Evolutionary conservation across 1,284 basidiomycete genomes (phyloP).

Genomic region (Apiotrichum montevideense): DNA sequence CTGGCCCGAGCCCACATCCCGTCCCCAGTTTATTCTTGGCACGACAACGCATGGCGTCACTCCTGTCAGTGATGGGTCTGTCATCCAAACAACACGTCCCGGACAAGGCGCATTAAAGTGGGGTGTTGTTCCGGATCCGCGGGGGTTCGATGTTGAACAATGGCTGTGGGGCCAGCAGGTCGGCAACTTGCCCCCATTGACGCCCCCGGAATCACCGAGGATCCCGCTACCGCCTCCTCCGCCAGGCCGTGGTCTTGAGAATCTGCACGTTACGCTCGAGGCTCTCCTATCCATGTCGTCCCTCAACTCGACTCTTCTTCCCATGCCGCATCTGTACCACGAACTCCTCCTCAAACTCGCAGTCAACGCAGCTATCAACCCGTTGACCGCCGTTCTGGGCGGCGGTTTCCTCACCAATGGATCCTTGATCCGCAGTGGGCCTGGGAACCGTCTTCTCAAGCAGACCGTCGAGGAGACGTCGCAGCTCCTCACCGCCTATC

Average conservation of each 20-base stretch:
- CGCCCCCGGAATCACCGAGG: constrained; percentile 22
- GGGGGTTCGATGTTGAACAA: constrained; percentile 39
- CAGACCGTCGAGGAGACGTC: constrained; percentile 60
- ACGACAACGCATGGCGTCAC: constrained; percentile 71
- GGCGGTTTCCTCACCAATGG: constrained; percentile 67
- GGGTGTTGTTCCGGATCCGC: constrained; percentile 68
- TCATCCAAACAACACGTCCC: constrained; percentile 54
- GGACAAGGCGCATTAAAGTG: constrained; percentile 63
- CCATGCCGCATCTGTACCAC: constrained; percentile 64
- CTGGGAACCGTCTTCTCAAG: constrained; percentile 50
- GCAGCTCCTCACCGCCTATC: constrained; percentile 52
- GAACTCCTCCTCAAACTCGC: constrained; percentile 75
- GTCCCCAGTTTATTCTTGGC: constrained; percentile 82
- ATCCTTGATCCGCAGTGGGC: constrained; percentile 53
- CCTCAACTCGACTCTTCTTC: constrained; percentile 62
- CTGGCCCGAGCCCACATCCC: constrained; percentile 64
- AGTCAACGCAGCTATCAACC: constrained; percentile 79
- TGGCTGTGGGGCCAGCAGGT: constrained; percentile 27
- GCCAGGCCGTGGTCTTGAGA: constrained; percentile 36
- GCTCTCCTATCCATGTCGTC: constrained; percentile 55
- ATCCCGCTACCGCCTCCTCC: constrained; percentile 56
- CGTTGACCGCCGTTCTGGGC: constrained; percentile 70
- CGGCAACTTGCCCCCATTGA: constrained; percentile 11
- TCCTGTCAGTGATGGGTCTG: constrained; percentile 4
- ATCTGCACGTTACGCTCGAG: constrained; percentile 63